Base-by-base conservation (phyloP, 306 rosid species). In the Cicer judaicum region DNA sequence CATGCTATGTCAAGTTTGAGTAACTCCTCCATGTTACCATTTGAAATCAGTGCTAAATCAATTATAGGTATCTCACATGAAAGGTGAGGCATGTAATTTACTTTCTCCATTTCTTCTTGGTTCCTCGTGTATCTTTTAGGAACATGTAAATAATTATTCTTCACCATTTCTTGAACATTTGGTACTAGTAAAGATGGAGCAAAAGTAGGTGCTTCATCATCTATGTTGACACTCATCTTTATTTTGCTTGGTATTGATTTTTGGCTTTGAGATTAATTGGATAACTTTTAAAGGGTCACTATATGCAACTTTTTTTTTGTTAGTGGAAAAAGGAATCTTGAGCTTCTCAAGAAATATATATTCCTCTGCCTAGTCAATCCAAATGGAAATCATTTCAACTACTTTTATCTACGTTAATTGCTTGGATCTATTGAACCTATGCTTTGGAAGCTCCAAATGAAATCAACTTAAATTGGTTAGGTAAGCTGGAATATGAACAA, bases 151-250 rank as follows among this genome's bases (percentile, higher is more conserved):
- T 74, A 84, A 36, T 85, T 73, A 6, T 42, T 73, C 65, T 41
- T 80, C 52, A 80, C 72, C 76, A 84, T 66, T 77, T 87, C 88
- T 78, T 87, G 88, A 67, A 84, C 88, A 71, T 79, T 81, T 21
- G 79, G 81, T 2, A 73, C 78, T 1, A 66, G 78, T 11, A 87
- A 38, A 46, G 91, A 79, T 69, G 77, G 21, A 19, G 47, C 80
- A 29, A 7, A 81, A 34, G 64, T 76, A 7, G 72, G 81, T 42
- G 24, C 41, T 60, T 74, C 72, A 53, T 12, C 13, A 21, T 67
- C 50, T 4, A 15, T 9, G 47, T 40, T 40, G 50, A 63, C 7
- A 63, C 71, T 65, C 54, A 65, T 65, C 15, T 65, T 59, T 59
- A 11, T 1, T 29, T 59, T 29, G 18, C 5, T 59, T 29, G 16